Percentiles rank a stretch among this genome's conserved stretches.
phyloP scores from a whole-genome alignment of 768 basidiomycete species.

The Agaricus bisporus region DNA sequence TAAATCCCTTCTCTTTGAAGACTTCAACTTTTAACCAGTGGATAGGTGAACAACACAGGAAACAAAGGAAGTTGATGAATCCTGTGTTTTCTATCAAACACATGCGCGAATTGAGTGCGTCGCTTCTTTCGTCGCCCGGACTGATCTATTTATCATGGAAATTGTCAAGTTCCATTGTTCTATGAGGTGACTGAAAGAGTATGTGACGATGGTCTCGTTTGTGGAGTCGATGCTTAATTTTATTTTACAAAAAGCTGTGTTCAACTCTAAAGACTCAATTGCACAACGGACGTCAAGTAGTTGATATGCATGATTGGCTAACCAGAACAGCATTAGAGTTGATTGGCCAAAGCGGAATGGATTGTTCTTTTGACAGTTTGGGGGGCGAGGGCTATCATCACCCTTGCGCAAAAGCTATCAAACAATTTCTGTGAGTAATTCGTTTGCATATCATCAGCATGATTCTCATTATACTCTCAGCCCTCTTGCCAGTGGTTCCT shows the following conservation, averaged over 20 bases:
- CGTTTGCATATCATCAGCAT: not conserved
- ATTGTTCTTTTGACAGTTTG: conserved; percentile 25
- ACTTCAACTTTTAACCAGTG: too few relatives aligned
- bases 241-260: conserved; percentile 16
- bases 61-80: not conserved
- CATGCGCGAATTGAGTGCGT: not conserved
- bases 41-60: not conserved
- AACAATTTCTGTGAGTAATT: conserved; percentile 24
- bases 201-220: not conserved
- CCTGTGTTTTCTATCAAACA: not conserved
- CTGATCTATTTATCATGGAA: too few relatives aligned
- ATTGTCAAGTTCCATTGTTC: too few relatives aligned
- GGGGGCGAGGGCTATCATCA: conserved; percentile 21
- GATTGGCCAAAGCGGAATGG: conserved; percentile 25
- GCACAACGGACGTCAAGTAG: conserved; percentile 16
- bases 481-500: not conserved
- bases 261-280: conserved; percentile 19
- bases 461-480: not conserved
- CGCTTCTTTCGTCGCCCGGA: too few relatives aligned
- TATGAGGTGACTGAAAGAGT: conserved; percentile 26
- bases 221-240: not conserved
- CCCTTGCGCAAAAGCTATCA: conserved; percentile 26
- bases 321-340: conserved; percentile 24
- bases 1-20: too few relatives aligned
- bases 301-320: conserved; percentile 19